Evolutionary conservation across 345 rosid species (phyloP).

Genomic region (Ceriops zippeliana): DNA sequence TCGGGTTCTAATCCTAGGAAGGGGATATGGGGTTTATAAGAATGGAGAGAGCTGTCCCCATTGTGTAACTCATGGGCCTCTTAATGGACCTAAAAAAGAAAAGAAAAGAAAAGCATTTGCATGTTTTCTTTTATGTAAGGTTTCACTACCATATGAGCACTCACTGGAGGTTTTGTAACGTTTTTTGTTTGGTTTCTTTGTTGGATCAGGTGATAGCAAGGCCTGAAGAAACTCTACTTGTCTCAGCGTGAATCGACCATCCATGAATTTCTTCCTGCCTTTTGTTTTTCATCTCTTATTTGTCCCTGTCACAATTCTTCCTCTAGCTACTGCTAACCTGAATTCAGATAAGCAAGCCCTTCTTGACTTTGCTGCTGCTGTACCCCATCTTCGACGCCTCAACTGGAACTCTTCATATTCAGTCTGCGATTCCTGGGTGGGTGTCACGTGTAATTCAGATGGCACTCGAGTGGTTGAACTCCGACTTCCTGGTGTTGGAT

Average conservation of each 20-base stretch:
- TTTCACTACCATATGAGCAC: not conserved
- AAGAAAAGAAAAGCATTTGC: not conserved
- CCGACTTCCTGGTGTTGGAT: constrained; percentile 33
- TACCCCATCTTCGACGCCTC: constrained; percentile 54
- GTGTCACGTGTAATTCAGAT: constrained; percentile 24
- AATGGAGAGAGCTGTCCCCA: too few species aligned
- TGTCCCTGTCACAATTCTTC: constrained; percentile 23
- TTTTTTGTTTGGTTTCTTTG: constrained; percentile 16
- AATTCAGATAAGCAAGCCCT: constrained; percentile 68
- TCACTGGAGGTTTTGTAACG: constrained; percentile 15
- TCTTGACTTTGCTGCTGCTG: constrained; percentile 50
- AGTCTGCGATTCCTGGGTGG: constrained; percentile 53
- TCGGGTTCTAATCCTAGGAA: too few species aligned
- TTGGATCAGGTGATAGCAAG: constrained; percentile 39
- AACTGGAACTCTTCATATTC: constrained; percentile 56
- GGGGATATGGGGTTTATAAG: too few species aligned
- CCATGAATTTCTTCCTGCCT: constrained; percentile 35
- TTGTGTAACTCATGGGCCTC: too few species aligned
- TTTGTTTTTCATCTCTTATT: constrained; percentile 30
- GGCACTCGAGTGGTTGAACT: constrained; percentile 23
- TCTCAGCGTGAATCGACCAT: constrained; percentile 17
- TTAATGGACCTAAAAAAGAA: too few species aligned
- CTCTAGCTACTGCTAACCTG: constrained; percentile 47
- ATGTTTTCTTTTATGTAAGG: not conserved
- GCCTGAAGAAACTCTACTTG: constrained; percentile 22